Evolutionary conservation across 2,329 filamentous ascomycete species (phyloP), one percentile per base, ranked within the genome.

Genomic region (Aspergillus sp.): DNA sequence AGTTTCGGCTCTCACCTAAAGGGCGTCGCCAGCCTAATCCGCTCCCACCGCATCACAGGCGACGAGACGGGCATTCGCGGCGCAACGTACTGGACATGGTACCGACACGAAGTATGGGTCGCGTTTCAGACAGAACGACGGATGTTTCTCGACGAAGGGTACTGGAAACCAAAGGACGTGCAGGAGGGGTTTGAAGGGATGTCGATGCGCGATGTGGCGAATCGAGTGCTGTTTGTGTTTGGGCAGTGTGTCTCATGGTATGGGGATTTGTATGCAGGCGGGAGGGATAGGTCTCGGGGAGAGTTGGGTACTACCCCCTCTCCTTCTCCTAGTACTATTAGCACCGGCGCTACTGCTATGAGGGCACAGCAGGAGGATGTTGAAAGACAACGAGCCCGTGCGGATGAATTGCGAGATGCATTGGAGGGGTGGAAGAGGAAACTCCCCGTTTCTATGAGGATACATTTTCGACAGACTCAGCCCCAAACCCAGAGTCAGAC

Each of bases 21-120:
- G 45, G 56, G 56, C 7, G 32, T 58, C 10, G 56, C 56, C 2
- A 39, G 18, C 26, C 29, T 58, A 3, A 31, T 58, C 6, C 56
- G 42, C 9, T 54, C 56, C 6, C 56, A 45, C 12, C 39, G 52
- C 18, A 42, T 58, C 6, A 32, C 26, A 7, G 56, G 56, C 10
- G 46, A 58, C 29, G 51, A 47, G 42, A 26, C 42, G 2, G 56
- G 56, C 1, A 54, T 58, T 12, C 26, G 46, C 14, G 52, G 52
- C 7, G 51, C 56, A n/a, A 42, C 52, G 2, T 58, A 58, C 12
- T 58, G 52, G 56, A 58, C 56, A 9, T 58, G 56, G 56, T 58
- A 58, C 31, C 29, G 56, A 6, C 56, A 54, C 22, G 56, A 58
- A 51, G 39, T 58, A 2, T 58, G 56, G 56, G 56, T 46, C 4